Conservation (phyloP, 169 alveolate species). For the Ichthyophthirius multifiliis region DNA sequence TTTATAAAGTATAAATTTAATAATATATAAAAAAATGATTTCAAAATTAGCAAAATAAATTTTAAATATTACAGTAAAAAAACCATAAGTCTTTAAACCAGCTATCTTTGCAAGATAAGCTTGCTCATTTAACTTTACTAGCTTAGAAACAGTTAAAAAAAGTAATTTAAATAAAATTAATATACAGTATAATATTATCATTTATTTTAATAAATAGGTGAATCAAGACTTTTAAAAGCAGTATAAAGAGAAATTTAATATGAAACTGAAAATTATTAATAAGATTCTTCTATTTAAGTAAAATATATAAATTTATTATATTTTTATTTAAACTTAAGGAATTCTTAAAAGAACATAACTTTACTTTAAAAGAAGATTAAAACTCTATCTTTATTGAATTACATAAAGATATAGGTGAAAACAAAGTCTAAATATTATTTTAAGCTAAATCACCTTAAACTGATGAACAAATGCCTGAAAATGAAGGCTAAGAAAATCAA, state of each 20-base stretch:
- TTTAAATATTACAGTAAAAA: too few relatives aligned
- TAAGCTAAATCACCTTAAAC: conserved; percentile 30
- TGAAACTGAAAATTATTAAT: conserved; percentile 26
- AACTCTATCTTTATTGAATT: conserved; percentile 11
- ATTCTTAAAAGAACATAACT: conserved; percentile 11
- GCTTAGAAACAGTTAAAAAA: too few relatives aligned
- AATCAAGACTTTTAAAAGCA: conserved; percentile 15
- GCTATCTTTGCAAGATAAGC: too few relatives aligned
- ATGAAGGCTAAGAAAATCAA: conserved; percentile 23
- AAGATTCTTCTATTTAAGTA: conserved; percentile 18
- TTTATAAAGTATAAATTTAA: too few relatives aligned
- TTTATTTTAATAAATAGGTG: conserved; percentile 13
- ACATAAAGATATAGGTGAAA: conserved; percentile 3
- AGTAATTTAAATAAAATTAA: too few relatives aligned
- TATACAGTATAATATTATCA: too few relatives aligned
- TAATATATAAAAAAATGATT: too few relatives aligned
- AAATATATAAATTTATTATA: not conserved
- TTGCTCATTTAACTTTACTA: too few relatives aligned
- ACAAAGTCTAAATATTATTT: conserved; percentile 11
- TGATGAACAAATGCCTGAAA: conserved; percentile 33
- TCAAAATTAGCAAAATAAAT: too few relatives aligned
- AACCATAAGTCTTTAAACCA: too few relatives aligned
- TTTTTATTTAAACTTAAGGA: not conserved
- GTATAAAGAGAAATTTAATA: conserved; percentile 34
- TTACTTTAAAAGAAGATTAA: conserved; percentile 17